These are phyloP conservation scores for Aspergillus sojae DNA, from an alignment of 2,329 filamentous ascomycete species.

Conservation along the genomic window DNA sequence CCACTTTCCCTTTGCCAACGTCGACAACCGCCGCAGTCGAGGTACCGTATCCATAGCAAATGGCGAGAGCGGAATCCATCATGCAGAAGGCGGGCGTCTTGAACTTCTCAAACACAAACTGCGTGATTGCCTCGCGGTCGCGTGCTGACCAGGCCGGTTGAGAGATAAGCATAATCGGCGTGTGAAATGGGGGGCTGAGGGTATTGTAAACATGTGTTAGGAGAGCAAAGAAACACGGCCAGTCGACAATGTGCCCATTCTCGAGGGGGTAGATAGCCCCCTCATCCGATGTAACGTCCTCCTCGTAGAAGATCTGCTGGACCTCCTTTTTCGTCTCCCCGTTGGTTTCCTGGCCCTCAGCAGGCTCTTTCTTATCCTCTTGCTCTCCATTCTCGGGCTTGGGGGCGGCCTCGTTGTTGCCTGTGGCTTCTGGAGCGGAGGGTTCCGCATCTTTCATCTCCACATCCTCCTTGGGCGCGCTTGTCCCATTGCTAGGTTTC, in stretches of 20 bases:
- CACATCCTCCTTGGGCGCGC: slow-evolving; percentile 42
- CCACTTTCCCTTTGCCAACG: slow-evolving; percentile 88
- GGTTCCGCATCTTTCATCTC: slow-evolving; percentile 49
- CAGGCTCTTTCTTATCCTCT: slow-evolving; percentile 34
- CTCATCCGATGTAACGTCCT: slow-evolving; percentile 84
- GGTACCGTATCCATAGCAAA: slow-evolving; percentile 78
- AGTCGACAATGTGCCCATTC: slow-evolving; percentile 82
- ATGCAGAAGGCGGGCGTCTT: slow-evolving; percentile 90
- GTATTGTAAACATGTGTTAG: slow-evolving; percentile 89
- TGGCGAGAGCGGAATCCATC: slow-evolving; percentile 84
- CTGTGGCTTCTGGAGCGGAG: slow-evolving; percentile 23
- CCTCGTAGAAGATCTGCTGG: slow-evolving; percentile 70
- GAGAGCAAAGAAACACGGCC: slow-evolving; percentile 91
- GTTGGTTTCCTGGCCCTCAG: slow-evolving; percentile 21
- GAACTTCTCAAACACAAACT: slow-evolving; percentile 97
- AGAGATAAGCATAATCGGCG: slow-evolving; percentile 85
- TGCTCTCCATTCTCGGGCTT: slow-evolving; percentile 29
- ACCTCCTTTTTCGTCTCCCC: slow-evolving; percentile 36
- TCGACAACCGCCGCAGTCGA: slow-evolving; percentile 84
- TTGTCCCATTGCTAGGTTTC: slow-evolving; percentile 30
- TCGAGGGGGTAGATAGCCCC: slow-evolving; percentile 85
- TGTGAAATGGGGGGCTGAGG: slow-evolving; percentile 89
- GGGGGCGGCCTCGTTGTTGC: slow-evolving; percentile 2
- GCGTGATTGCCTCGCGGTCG: slow-evolving; percentile 83
- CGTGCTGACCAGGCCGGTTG: slow-evolving; percentile 88